A percentile compares a stretch with the other conserved stretches of the same genome.
Evolutionary conservation across 2,329 filamentous ascomycete genomes (phyloP).

Genomic region (Colletotrichum falcatum): DNA sequence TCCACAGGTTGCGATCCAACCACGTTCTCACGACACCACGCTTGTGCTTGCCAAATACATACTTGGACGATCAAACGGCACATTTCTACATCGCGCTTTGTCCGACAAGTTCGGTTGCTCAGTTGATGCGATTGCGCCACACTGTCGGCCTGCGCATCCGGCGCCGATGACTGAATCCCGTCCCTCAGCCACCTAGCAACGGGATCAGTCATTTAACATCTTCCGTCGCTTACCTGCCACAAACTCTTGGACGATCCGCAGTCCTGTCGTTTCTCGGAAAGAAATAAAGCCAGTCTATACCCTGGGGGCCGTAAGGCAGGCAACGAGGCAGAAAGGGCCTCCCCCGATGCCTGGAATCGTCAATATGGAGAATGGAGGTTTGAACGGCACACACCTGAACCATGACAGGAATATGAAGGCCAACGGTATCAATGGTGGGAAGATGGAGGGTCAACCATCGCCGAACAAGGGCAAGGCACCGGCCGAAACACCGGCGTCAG

Average conservation of each 20-base stretch:
- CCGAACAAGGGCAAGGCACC: constrained; percentile 51
- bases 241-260: constrained; percentile 3
- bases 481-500: constrained; percentile 41
- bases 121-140: constrained; percentile 38
- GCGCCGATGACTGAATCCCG: constrained; percentile 40
- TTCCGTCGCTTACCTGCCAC: constrained; percentile 9
- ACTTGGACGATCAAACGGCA: not conserved
- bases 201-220: constrained; percentile 27
- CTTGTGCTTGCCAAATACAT: not conserved
- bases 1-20: constrained; percentile 20
- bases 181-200: constrained; percentile 23
- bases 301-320: constrained; percentile 40
- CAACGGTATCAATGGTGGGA: constrained; percentile 59
- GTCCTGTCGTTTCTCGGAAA: not conserved
- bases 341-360: constrained; percentile 63
- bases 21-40: constrained; percentile 29
- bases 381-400: constrained; percentile 66
- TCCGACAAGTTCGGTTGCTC: not conserved
- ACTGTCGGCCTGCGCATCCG: constrained; percentile 36
- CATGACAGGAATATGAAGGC: constrained; percentile 63
- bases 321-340: constrained; percentile 34
- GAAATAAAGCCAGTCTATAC: constrained; percentile 1
- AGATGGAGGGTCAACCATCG: constrained; percentile 43
- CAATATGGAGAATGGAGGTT: constrained; percentile 67
- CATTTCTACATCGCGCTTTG: not conserved